A percentile compares a stretch with the other conserved stretches of the same genome.
Conservation (phyloP, 495 filamentous ascomycete genomes). For the Aspergillus cristatus region DNA sequence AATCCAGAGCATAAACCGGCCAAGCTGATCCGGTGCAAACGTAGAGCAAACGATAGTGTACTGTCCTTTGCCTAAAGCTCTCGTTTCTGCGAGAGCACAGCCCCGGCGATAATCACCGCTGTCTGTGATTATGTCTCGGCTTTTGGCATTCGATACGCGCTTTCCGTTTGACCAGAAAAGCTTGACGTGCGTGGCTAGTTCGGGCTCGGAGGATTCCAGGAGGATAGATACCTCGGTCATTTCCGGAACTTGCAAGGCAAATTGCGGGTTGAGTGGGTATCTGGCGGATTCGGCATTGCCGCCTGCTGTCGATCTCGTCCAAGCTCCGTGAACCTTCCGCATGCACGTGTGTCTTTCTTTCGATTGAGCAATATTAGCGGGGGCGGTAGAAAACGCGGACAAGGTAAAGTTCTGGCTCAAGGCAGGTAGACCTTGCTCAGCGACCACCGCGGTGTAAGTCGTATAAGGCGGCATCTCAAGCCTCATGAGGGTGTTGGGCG, state of each 20-base stretch:
- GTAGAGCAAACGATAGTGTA: conserved; percentile 88
- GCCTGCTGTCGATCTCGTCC: conserved; percentile 73
- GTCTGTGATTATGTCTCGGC: conserved; percentile 66
- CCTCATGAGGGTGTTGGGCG: conserved; percentile 79
- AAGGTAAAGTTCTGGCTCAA: conserved; percentile 72
- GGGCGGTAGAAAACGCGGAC: conserved; percentile 59
- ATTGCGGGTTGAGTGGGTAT: conserved; percentile 83
- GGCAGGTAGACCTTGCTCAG: conserved; percentile 65
- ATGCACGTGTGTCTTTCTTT: conserved; percentile 46
- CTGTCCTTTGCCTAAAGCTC: conserved; percentile 49
- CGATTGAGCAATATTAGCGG: conserved; percentile 52
- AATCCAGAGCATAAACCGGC: conserved; percentile 65
- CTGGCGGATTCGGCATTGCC: conserved; percentile 67
- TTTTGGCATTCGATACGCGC: conserved; percentile 55
- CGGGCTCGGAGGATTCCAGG: conserved; percentile 61
- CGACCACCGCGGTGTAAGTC: conserved; percentile 69
- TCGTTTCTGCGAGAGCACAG: conserved; percentile 57
- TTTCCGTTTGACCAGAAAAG: conserved; percentile 68
- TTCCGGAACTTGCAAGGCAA: conserved; percentile 49
- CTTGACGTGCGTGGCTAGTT: conserved; percentile 71
- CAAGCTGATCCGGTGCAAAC: conserved; percentile 69
- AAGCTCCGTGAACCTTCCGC: conserved; percentile 47
- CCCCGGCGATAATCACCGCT: conserved; percentile 79
- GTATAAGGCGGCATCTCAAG: conserved; percentile 51
- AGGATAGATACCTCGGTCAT: conserved; percentile 56